Evolutionary conservation across 768 basidiomycete genomes (phyloP), one percentile per base, ranked within the genome.

Genomic region (Podaxis mareebaensis): DNA sequence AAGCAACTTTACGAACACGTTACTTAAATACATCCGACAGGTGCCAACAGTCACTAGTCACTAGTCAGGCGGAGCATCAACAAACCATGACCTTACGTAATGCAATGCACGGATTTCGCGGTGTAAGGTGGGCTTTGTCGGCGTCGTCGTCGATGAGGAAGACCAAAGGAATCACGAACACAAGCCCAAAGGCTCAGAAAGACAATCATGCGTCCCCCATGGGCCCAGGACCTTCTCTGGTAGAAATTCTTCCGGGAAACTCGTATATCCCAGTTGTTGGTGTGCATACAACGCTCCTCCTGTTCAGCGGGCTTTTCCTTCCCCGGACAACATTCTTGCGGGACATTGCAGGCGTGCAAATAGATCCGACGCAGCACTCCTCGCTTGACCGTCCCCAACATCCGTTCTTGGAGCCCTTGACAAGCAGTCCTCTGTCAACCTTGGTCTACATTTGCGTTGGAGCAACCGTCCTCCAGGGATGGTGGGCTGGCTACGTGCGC

Each of bases 401-500:
- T 64, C 82, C 82, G 1, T 91, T 92, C 73, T 74, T 94, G 22
- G 85, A 83, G 44, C 78, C 84, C 1, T 72, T 95, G 65, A 93
- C 93, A 0, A 69, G 76, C 2, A 82, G 81, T 64, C 89, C 91
- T 6, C 72, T 79, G 4, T 70, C 74, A 40, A 92, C 91, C 0
- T 72, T 91, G 59, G 62, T 76, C 4, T 92, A 86, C 76, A 74
- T 87, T 42, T 82, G 81, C 55, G 65, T 75, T 0, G 92, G 91
- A 0, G 79, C 82, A 1, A 67, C 72, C 3, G 63, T 90, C 2
- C 70, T 91, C 39, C 82, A 90, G 68, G 75, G 77, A 10, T 92
- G 89, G 87, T 95, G 92, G 90, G 87, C 83, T 1, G 83, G 83
- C 3, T 88, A 85, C 79, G 70, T 92, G 67, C 77, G 85, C 63